Evolutionary conservation across 805 yeast species (phyloP).

Genomic region (Metschnikowia dekortorum): DNA sequence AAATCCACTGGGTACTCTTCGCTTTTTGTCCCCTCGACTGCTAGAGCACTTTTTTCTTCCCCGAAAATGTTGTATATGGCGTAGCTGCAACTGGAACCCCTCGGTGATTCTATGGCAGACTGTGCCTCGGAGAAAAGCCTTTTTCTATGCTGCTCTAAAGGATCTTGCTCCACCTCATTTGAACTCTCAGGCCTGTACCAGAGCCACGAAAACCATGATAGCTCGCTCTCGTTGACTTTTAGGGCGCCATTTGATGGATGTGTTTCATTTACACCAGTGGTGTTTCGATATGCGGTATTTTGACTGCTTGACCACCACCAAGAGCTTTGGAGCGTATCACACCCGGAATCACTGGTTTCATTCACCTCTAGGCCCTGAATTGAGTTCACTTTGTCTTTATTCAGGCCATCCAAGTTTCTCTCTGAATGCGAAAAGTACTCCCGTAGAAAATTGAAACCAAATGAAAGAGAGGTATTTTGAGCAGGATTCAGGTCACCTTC

Average conservation of each 20-base stretch:
- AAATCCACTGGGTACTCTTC: conserved; percentile 32
- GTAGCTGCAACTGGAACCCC: conserved; percentile 27
- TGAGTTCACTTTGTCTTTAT: background rate
- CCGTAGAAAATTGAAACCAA: background rate
- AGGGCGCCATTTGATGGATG: background rate
- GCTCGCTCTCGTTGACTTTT: background rate
- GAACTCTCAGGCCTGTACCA: conserved; percentile 11
- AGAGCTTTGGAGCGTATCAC: background rate
- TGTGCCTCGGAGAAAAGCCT: conserved; percentile 31
- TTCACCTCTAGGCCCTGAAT: background rate
- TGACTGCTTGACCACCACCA: background rate
- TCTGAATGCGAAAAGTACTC: background rate
- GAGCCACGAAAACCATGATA: conserved; percentile 7
- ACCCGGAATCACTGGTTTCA: background rate
- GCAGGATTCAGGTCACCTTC: background rate
- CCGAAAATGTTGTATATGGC: conserved; percentile 23
- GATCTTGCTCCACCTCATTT: conserved; percentile 10
- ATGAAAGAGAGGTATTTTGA: background rate
- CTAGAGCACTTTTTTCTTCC: conserved; percentile 20
- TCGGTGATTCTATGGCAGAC: conserved; percentile 28
- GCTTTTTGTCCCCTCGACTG: conserved; percentile 33
- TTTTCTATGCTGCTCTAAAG: conserved; percentile 9
- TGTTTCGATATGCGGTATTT: background rate
- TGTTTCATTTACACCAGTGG: background rate
- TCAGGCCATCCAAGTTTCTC: background rate